Base-by-base conservation (phyloP, 257 asterid species). In the Solanum microdontum region DNA sequence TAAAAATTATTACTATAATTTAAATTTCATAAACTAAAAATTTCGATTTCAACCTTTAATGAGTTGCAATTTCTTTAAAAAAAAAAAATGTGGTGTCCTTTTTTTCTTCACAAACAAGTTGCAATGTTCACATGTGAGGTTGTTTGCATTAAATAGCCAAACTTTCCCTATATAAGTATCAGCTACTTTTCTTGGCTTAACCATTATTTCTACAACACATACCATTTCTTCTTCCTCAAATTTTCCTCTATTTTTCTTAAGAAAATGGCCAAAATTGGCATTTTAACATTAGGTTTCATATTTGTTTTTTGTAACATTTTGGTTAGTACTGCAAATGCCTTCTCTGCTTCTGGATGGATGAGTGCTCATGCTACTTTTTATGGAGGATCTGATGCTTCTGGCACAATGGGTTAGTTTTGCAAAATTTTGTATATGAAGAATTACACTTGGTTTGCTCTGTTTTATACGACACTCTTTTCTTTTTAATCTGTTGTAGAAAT, bases 301-400 rank as follows among this genome's bases (percentile, higher is more conserved):
- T 68, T 85, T 30, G 76, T 77, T 33, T 68, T 89, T 55, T 73
- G 34, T 12, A 83, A 73, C 75, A 75, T 88, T 39, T 66, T 88
- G 11, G 30, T 48, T 37, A 85, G 62, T 89, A 26, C 34, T 68
- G 94, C 88, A 45, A 83, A 66, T 85, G 92, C 91, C 19, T 90
- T 92, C 90, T 34, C 89, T 5, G 91, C 92, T 62, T 89, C 94
- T 11, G 90, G 92, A 24, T 92, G 91, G 94, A 86, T 83, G 87
- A 88, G 88, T 74, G 94, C 94, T 45, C 91, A 89, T 68, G 93
- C 94, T 4, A 92, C 94, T 26, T 92, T 92, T 62, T 90, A 92
- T 86, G 94, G 94, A 6, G 94, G 94, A 13, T 85, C 92, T 30
- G 94, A 92, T 86, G 94, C 94, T n/a, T 90, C 93, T 51, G 94